Conservation (phyloP, 2,329 filamentous ascomycete species). For the Alternaria ethzedia region DNA sequence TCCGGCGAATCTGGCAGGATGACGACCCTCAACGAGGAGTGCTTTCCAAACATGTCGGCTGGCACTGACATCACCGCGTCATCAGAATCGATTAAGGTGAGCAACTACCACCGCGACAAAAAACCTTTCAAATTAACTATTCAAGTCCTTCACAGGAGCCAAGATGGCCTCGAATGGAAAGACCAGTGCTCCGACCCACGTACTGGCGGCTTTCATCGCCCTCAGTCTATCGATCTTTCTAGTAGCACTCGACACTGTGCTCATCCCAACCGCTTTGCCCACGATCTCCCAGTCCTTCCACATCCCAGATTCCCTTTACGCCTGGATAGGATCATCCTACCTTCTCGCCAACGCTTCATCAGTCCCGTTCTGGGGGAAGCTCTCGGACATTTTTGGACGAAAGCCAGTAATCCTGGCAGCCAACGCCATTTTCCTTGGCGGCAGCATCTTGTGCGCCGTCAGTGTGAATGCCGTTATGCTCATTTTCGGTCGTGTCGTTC, state of each 20-base stretch:
- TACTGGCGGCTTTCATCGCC: constrained; percentile 37
- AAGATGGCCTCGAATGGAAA: background rate
- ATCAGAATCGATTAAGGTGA: background rate
- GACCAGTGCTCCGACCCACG: background rate
- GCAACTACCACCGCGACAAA: background rate
- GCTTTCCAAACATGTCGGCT: background rate
- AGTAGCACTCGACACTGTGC: constrained; percentile 59
- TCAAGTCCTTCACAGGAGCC: background rate
- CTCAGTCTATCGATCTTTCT: constrained; percentile 49
- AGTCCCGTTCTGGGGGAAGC: constrained; percentile 51
- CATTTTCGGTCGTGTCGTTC: constrained; percentile 60
- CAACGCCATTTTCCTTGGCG: constrained; percentile 55
- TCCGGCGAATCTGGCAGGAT: background rate
- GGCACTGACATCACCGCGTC: background rate
- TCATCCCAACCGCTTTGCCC: constrained; percentile 70
- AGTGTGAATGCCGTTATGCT: constrained; percentile 58
- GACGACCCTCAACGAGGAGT: background rate
- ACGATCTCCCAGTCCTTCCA: constrained; percentile 69
- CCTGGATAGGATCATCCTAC: constrained; percentile 70
- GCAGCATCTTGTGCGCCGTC: constrained; percentile 59
- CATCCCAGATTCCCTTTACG: constrained; percentile 70
- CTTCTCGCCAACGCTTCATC: constrained; percentile 48
- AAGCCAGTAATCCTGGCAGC: constrained; percentile 45
- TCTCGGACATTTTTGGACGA: constrained; percentile 49
- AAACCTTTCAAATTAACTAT: background rate